Conservation (phyloP, 331 rosid genomes). For the Rhamnella rubrinervis region DNA sequence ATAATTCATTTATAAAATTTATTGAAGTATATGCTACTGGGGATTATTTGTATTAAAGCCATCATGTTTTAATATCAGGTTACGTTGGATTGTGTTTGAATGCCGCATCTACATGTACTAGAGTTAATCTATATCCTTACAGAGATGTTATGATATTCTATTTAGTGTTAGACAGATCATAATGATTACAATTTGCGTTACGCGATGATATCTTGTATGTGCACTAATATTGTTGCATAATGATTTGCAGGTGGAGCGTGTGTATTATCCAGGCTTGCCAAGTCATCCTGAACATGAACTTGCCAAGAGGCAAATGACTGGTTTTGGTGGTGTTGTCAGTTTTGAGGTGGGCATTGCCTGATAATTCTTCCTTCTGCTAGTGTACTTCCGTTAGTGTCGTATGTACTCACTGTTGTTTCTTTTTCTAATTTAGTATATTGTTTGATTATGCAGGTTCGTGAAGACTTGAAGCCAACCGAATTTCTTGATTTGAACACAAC, state of each 20-base stretch:
- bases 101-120: no score
- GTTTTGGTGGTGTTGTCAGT: constrained; percentile 95
- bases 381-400: background rate
- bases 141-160: no score
- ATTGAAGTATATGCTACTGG: no score
- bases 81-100: no score
- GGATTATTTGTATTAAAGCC: no score
- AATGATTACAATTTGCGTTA: background rate
- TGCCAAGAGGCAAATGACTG: constrained; percentile 87
- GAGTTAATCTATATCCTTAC: no score
- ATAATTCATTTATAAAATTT: no score
- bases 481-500: no score
- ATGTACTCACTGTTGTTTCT: background rate
- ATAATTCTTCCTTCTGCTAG: background rate
- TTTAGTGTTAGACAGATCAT: background rate
- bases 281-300: constrained; percentile 88
- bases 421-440: constrained; percentile 6
- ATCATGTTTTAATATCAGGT: no score
- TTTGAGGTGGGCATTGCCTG: constrained; percentile 59
- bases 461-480: constrained; percentile 52
- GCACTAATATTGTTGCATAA: constrained; percentile 18
- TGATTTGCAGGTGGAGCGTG: constrained; percentile 59
- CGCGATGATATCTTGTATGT: constrained; percentile 8
- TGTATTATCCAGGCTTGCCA: constrained; percentile 78
- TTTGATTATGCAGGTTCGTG: constrained; percentile 61